Percentiles rank a stretch among this genome's conserved stretches.
Conservation (phyloP, 2,329 filamentous ascomycete species). For the Colletotrichum sp. region DNA sequence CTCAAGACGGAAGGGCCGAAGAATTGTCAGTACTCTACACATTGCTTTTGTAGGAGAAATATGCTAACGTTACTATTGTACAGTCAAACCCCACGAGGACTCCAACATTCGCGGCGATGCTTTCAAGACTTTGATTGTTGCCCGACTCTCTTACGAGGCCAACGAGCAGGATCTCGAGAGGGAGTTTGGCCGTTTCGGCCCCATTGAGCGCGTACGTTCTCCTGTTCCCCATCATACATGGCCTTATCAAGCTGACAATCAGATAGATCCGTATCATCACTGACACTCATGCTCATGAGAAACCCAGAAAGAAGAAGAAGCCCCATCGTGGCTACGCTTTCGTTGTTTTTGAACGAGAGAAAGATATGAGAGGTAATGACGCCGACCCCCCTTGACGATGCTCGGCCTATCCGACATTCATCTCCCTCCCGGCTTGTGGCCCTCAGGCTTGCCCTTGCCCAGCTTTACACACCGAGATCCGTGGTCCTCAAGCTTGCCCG, state of each 20-base stretch:
- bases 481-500: slow-evolving; percentile 63
- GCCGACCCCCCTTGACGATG: slow-evolving; percentile 9
- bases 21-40: slow-evolving; percentile 43
- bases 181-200: slow-evolving; percentile 92
- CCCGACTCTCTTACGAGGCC: slow-evolving; percentile 86
- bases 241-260: slow-evolving; percentile 3
- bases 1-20: slow-evolving; percentile 66
- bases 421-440: slow-evolving; percentile 41
- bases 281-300: slow-evolving; percentile 73
- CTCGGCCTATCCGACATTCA: slow-evolving; percentile 20
- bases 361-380: slow-evolving; percentile 96
- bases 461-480: slow-evolving; percentile 50
- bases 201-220: slow-evolving; percentile 81
- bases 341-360: slow-evolving; percentile 94
- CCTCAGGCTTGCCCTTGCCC: slow-evolving; percentile 47
- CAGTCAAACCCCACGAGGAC: slow-evolving; percentile 84
- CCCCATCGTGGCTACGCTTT: slow-evolving; percentile 92
- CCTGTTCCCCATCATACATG: not conserved
- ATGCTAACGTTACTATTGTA: slow-evolving; percentile 20
- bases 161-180: slow-evolving; percentile 89
- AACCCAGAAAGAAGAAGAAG: slow-evolving; percentile 80
- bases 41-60: not conserved
- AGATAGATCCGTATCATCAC: slow-evolving; percentile 83
- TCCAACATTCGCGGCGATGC: slow-evolving; percentile 90
- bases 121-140: slow-evolving; percentile 93